Percentiles rank a stretch among this genome's conserved stretches.
These are phyloP conservation scores for Petunia secreta DNA, from an alignment of 257 asterid species.

Conservation along the genomic window DNA sequence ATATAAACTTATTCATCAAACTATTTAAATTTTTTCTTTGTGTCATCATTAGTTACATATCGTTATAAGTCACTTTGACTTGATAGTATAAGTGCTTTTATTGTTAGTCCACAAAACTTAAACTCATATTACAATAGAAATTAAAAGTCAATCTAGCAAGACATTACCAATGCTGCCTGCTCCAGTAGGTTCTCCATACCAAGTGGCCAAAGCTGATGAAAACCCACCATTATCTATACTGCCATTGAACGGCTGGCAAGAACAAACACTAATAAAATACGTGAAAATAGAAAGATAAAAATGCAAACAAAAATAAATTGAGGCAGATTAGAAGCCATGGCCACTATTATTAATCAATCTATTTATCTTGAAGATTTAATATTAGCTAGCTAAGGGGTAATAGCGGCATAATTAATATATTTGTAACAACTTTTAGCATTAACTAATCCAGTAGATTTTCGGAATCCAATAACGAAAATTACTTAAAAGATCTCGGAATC, in stretches of 20 bases:
- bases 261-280: neutral
- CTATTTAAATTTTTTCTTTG: no score
- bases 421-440: no score
- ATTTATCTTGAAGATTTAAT: no score
- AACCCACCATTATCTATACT: neutral
- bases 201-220: constrained; percentile 26
- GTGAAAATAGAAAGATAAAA: neutral
- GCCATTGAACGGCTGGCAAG: neutral
- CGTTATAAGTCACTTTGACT: no score
- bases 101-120: neutral
- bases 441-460: no score
- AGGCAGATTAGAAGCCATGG: constrained; percentile 1
- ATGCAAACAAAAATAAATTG: neutral
- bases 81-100: no score
- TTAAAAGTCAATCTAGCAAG: neutral
- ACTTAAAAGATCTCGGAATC: no score
- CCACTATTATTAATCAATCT: neutral
- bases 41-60: no score
- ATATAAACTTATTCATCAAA: no score
- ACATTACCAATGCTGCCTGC: constrained; percentile 22
- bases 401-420: no score
- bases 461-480: no score
- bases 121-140: neutral
- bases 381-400: no score
- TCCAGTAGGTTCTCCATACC: constrained; percentile 24